A percentile compares a stretch with the other conserved stretches of the same genome.
Evolutionary conservation across 2,329 filamentous ascomycete species (phyloP).

Genomic region (Fusarium sp.): DNA sequence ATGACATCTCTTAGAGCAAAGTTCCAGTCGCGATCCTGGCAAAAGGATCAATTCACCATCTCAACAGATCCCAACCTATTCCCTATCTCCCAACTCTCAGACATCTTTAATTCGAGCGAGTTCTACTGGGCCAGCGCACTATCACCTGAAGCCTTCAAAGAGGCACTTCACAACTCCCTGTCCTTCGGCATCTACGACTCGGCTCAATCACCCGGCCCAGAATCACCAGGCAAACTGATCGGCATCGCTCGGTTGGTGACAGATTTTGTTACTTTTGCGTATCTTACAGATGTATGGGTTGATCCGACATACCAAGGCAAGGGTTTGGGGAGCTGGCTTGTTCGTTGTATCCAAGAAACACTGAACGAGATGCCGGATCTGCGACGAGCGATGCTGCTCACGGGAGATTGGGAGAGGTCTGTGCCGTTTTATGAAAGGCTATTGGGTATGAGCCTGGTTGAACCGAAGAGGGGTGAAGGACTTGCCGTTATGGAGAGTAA

Average conservation of each 20-base stretch:
- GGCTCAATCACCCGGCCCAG: accelerated
- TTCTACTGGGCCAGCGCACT: conserved; percentile 66
- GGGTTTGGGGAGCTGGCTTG: conserved; percentile 70
- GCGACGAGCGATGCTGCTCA: conserved; percentile 62
- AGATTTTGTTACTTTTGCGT: conserved; percentile 71
- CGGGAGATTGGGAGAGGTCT: conserved; percentile 47
- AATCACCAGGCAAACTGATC: conserved; percentile 24
- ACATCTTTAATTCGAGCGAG: conserved; percentile 58
- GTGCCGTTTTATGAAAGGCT: conserved; percentile 49
- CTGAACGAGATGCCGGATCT: conserved; percentile 63
- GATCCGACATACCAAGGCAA: conserved; percentile 61
- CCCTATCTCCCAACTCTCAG: conserved; percentile 58
- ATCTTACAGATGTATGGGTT: conserved; percentile 71
- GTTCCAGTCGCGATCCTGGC: conserved; percentile 46
- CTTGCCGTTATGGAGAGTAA: conserved; percentile 43
- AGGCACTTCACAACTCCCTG: conserved; percentile 62
- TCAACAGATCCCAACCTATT: conserved; percentile 64
- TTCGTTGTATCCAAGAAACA: conserved; percentile 64
- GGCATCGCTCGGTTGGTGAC: conserved; percentile 64
- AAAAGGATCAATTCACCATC: conserved; percentile 59
- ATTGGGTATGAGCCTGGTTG: conserved; percentile 45
- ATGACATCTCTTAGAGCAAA: not conserved
- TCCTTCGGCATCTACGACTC: conserved; percentile 64
- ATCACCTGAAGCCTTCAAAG: conserved; percentile 54
- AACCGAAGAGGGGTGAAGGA: conserved; percentile 31